Conservation (phyloP, 2,329 filamentous ascomycete genomes). For the Cryphonectria carpinicola region DNA sequence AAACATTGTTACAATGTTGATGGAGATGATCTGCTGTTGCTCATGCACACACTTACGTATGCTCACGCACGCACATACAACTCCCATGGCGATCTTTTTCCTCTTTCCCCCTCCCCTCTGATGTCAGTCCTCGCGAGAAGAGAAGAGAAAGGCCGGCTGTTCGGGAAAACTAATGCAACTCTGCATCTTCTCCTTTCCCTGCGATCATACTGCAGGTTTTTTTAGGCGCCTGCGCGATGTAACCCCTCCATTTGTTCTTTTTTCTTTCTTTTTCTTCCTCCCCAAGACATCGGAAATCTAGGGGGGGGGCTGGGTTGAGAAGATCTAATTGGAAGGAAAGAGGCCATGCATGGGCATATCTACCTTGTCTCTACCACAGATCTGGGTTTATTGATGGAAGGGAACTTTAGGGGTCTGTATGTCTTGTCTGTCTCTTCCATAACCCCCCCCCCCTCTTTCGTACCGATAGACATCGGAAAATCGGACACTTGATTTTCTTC, state of each 20-base stretch:
- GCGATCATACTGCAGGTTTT: not conserved
- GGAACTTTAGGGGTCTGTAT: not conserved
- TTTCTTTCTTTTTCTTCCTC: too few relatives aligned
- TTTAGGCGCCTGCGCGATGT: slow-evolving; percentile 4
- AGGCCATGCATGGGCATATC: not conserved
- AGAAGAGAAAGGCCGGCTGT: not conserved
- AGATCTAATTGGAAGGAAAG: not conserved
- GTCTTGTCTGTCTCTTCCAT: not conserved
- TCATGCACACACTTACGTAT: not conserved
- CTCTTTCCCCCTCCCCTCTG: not conserved
- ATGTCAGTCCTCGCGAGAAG: not conserved
- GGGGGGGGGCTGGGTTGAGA: slow-evolving; percentile 11
- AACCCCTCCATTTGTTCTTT: not conserved
- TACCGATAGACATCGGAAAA: slow-evolving; percentile 4
- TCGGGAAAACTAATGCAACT: not conserved
- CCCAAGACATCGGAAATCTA: not conserved
- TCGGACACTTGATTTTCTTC: not conserved
- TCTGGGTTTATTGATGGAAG: not conserved
- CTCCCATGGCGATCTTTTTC: not conserved
- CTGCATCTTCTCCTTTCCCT: not conserved
- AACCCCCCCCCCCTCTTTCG: not conserved
- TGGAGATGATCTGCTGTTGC: not conserved
- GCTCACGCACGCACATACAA: too few relatives aligned
- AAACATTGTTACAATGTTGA: not conserved
- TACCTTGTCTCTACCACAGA: not conserved